These are phyloP conservation scores for Acacia pycnantha DNA, from an alignment of 331 rosid genomes.

Conservation along the genomic window DNA sequence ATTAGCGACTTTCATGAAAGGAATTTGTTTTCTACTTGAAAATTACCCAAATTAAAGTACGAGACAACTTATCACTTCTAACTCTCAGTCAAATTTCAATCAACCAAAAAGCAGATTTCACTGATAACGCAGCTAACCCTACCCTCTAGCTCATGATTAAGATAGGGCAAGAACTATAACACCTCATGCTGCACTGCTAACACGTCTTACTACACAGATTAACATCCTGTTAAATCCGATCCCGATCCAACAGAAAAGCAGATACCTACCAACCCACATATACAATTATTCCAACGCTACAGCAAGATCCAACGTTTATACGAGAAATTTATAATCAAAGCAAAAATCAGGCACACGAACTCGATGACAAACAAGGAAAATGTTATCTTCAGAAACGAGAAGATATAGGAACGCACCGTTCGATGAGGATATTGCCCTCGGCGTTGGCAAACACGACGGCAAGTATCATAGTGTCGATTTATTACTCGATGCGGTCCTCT, in stretches of 20 bases:
- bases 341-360: neutral
- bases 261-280: neutral
- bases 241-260: conserved; percentile 16
- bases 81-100: neutral
- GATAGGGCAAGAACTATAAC: neutral
- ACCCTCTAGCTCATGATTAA: neutral
- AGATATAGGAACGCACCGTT: conserved; percentile 47
- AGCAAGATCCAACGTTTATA: conserved; percentile 3
- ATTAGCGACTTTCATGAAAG: neutral
- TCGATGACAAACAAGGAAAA: neutral
- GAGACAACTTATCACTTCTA: neutral
- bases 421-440: conserved; percentile 69
- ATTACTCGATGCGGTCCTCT: neutral
- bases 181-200: neutral
- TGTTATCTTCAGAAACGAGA: neutral
- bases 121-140: neutral
- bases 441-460: conserved; percentile 63
- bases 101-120: neutral
- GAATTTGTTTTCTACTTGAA: neutral
- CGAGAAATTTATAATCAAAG: neutral
- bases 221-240: conserved; percentile 20
- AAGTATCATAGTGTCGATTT: conserved; percentile 40
- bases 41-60: neutral
- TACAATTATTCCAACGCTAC: neutral
- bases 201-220: neutral